Evolutionary conservation across 495 filamentous ascomycete genomes (phyloP).

Genomic region (Cercophora sp.): DNA sequence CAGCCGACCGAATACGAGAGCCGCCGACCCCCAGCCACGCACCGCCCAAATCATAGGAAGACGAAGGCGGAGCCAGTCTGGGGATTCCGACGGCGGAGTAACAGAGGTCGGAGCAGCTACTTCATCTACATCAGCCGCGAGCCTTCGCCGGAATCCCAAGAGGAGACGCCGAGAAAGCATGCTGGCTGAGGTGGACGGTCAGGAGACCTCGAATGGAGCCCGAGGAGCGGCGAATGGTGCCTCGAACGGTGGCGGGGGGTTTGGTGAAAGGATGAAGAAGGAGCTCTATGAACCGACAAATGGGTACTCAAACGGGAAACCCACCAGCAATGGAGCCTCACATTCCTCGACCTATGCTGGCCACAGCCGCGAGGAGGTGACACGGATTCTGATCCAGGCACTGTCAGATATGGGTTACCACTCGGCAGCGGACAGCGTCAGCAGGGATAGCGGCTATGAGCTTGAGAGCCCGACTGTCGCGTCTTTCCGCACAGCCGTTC

Average conservation of each 20-base stretch:
- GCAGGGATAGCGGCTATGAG: conserved; percentile 79
- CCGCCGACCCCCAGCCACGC: conserved; percentile 9
- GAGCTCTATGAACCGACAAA: conserved; percentile 29
- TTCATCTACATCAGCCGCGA: conserved; percentile 9
- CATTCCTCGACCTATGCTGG: conserved; percentile 56
- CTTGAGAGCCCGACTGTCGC: conserved; percentile 83
- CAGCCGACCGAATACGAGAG: background rate
- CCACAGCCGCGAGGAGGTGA: conserved; percentile 91
- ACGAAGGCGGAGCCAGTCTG: conserved; percentile 19
- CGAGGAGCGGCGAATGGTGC: conserved; percentile 38
- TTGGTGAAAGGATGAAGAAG: conserved; percentile 38
- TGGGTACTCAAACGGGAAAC: too few relatives aligned
- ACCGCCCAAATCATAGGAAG: conserved; percentile 24
- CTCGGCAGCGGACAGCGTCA: conserved; percentile 66
- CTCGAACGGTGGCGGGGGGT: conserved; percentile 14
- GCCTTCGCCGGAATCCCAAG: conserved; percentile 16
- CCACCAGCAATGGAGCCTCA: conserved; percentile 14
- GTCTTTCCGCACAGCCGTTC: conserved; percentile 74
- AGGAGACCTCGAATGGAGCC: conserved; percentile 32
- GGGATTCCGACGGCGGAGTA: conserved; percentile 20
- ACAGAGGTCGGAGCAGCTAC: conserved; percentile 7
- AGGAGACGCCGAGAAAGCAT: conserved; percentile 26
- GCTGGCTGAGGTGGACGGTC: conserved; percentile 31
- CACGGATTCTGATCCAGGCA: conserved; percentile 87
- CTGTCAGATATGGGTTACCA: conserved; percentile 83